phyloP scores from a whole-genome alignment of 2,329 filamentous ascomycete genomes.

The Claviceps pusilla region DNA sequence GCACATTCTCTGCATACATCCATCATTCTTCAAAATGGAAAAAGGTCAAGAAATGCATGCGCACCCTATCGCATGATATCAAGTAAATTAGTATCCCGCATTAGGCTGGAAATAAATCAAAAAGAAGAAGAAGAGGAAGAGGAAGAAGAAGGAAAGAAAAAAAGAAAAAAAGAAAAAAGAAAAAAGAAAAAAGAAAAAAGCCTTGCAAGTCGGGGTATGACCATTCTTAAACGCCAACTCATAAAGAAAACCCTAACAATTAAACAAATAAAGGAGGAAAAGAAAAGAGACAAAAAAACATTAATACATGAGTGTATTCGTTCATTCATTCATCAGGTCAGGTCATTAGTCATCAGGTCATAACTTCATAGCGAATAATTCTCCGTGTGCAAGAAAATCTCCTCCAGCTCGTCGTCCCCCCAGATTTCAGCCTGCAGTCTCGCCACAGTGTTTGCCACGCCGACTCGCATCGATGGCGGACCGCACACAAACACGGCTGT shows the following conservation, averaged over 20 bases:
- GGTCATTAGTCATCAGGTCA: background rate
- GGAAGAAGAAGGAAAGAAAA: too few relatives aligned
- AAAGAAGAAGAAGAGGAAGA: too few relatives aligned
- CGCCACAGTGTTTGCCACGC: slow-evolving; percentile 76
- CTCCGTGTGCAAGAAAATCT: slow-evolving; percentile 88
- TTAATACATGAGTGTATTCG: background rate
- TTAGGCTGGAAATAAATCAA: too few relatives aligned
- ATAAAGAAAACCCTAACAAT: too few relatives aligned
- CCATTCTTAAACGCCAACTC: background rate
- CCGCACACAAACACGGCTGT: slow-evolving; percentile 91
- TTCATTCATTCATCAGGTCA: background rate
- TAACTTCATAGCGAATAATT: slow-evolving; percentile 66
- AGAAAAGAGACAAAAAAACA: background rate
- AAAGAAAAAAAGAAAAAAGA: too few relatives aligned
- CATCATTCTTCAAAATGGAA: too few relatives aligned
- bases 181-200: too few relatives aligned
- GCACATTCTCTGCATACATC: too few relatives aligned
- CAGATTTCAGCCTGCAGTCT: slow-evolving; percentile 70
- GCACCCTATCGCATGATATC: too few relatives aligned
- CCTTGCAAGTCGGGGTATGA: background rate
- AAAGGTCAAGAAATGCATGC: too few relatives aligned
- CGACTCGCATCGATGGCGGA: slow-evolving; percentile 71
- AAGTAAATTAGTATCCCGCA: too few relatives aligned
- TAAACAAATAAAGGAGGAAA: too few relatives aligned
- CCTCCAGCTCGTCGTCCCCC: slow-evolving; percentile 62